phyloP scores from a whole-genome alignment of 352 stramenopile genomes.

The Phytophthora pinifolia region DNA sequence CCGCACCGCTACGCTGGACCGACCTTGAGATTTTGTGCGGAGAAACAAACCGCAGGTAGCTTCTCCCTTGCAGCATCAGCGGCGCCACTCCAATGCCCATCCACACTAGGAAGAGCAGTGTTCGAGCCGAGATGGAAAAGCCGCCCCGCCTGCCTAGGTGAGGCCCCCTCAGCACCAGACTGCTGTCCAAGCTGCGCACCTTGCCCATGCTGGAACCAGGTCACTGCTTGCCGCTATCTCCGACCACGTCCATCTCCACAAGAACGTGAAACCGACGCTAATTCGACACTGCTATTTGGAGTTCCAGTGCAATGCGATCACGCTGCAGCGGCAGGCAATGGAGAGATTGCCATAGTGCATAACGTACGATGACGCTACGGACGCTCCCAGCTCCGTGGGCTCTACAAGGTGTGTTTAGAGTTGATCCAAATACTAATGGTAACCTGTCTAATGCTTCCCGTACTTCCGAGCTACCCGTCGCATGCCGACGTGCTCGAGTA shows the following conservation, averaged over 20 bases:
- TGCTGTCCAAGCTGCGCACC: constrained; percentile 17
- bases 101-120: constrained; percentile 27
- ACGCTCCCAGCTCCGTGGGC: constrained; percentile 44
- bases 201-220: constrained; percentile 4
- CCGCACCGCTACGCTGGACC: constrained; percentile 3
- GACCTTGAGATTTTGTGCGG: constrained; percentile 34
- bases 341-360: no score
- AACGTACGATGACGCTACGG: constrained; percentile 46
- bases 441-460: no score
- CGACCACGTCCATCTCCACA: constrained; percentile 2
- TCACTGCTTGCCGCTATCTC: not conserved
- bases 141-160: constrained; percentile 5
- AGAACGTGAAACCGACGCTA: constrained; percentile 17
- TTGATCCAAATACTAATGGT: not conserved
- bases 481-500: constrained; percentile 60
- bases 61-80: constrained; percentile 38
- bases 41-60: constrained; percentile 28
- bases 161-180: constrained; percentile 17
- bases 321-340: no score
- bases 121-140: constrained; percentile 7
- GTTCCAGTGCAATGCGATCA: no score
- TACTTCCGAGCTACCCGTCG: constrained; percentile 57
- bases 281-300: not conserved
- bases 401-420: constrained; percentile 52
- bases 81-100: constrained; percentile 25